Evolutionary conservation across 1,284 basidiomycete species (phyloP), one percentile per base, ranked within the genome.

Genomic region (Cerrena zonata): DNA sequence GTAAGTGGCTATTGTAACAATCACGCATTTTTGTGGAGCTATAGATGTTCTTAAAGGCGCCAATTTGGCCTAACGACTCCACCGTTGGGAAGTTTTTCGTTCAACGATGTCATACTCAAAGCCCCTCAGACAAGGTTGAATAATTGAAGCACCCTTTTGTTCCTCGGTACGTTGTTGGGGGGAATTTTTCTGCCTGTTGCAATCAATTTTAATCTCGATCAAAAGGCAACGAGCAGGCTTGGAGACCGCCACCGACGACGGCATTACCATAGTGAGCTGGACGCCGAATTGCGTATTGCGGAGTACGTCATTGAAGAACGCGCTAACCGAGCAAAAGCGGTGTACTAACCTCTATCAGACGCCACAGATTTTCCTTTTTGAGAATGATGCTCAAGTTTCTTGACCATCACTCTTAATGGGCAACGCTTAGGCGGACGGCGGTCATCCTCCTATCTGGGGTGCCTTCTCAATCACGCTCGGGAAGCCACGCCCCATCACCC

Each of bases 321-420:
- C 30, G 7, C 30, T 34, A 34, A 34, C 30, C 30, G 30, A 34
- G 30, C 30, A 22, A 42, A 42, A 13, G n/a, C n/a, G n/a, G n/a
- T n/a, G n/a, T n/a, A n/a, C n/a, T n/a, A 13, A 40, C 22, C 22
- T 42, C n/a, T 24, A 42, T 42, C 41, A 42, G 22, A 24, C 41
- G 41, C 41, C 41, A 13, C 41, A n/a, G 41, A 42, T 42, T 42
- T 42, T 19, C 41, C 41, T 42, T 42, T 42, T 42, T 23, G 18
- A 22, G 41, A 42, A 10, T 42, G 19, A 23, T 42, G 41, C 23
- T 5, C 41, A 39, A 42, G 7, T 42, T 13, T 22, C 24, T 22
- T 22, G 39, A 19, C 41, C 41, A 22, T 13, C 41, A 3, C 24
- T 42, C 41, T 42, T 13, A 42, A 42, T 22, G 41, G 23, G 41